Evolutionary conservation across 2,329 filamentous ascomycete genomes (phyloP), one percentile per base, ranked within the genome.

Genomic region (Hypoxylon sp.): DNA sequence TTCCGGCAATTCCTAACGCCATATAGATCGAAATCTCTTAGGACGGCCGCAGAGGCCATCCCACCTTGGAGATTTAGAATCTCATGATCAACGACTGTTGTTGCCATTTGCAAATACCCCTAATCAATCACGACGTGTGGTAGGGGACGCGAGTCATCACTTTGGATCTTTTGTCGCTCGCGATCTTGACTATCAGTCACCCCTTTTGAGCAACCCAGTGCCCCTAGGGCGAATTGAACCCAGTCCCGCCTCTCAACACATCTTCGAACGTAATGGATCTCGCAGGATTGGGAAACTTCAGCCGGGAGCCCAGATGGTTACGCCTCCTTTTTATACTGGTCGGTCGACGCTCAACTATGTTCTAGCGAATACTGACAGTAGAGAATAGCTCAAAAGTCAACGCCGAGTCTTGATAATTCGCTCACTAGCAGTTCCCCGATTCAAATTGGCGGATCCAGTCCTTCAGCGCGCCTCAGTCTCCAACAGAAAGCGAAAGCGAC

Each of bases 81-180:
- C 42, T n/a, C 44, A 21, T 11, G 63, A 62, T 44, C 68, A 72
- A 10, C 74, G 70, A 44, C 29, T 74, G 35, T 75, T 75, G 1
- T 57, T 76, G 6, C 72, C 75, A 4, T 51, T 65, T 13, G 55
- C 46, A 46, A 46, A 62, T 10, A 54, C 50, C 24, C 54, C 60
- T 17, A 67, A 48, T 42, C 66, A 68, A 19, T 69, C 67, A 46
- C 59, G 54, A 44, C 75, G 75, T 19, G 69, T 78, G 4, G 24
- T 78, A 6, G 73, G 74, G 19, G 77, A 78, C 71, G 76, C 77
- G 13, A 78, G 76, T 31, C 76, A 75, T 62, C 73, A 79, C 59
- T 79, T 78, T 50, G 70, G 72, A 27, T 68, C 73, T 3, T 73
- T 73, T 32, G 13, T 62, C 15, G 37, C 54, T 0, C 73, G 62